phyloP scores from a whole-genome alignment of 164 flowering plant species.

The Litsea cubeba region DNA sequence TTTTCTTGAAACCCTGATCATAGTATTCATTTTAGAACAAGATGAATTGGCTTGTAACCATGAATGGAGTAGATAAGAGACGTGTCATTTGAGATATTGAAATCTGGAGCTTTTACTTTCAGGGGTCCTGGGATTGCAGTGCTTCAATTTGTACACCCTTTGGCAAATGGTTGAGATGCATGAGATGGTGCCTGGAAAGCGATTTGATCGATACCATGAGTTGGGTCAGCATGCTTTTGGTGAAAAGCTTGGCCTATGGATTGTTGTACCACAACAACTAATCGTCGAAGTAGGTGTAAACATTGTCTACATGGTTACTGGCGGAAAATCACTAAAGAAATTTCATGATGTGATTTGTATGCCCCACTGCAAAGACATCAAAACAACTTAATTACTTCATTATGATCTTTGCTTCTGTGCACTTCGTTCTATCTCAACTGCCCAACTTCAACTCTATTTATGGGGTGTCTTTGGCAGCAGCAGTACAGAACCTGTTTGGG shows the following conservation, averaged over 20 bases:
- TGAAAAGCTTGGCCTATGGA: constrained; percentile 45
- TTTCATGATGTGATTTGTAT: constrained; percentile 36
- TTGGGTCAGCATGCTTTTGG: constrained; percentile 63
- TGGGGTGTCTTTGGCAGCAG: constrained; percentile 57
- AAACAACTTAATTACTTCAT: constrained; percentile 53
- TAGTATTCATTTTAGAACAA: too few relatives aligned
- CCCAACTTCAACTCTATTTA: constrained; percentile 62
- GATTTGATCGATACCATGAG: constrained; percentile 60
- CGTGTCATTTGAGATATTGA: not conserved
- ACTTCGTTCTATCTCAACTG: constrained; percentile 51
- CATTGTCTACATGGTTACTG: constrained; percentile 68
- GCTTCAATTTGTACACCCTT: constrained; percentile 44
- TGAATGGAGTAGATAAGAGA: not conserved
- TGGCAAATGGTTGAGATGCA: constrained; percentile 70
- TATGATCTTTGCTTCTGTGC: constrained; percentile 58
- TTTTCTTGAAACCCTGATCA: not conserved
- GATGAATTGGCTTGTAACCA: not conserved
- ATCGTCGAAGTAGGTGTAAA: constrained; percentile 47
- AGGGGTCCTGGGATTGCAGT: constrained; percentile 25
- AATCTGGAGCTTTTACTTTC: not conserved
- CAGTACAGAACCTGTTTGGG: too few relatives aligned
- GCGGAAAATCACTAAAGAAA: constrained; percentile 55
- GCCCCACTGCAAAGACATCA: constrained; percentile 33
- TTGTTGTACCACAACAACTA: constrained; percentile 57
- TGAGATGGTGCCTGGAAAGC: constrained; percentile 55